A percentile compares a stretch with the other conserved stretches of the same genome.
Evolutionary conservation across 192 early-diverging fungal species (phyloP).

Genomic region (Pilobolus umbonatus): DNA sequence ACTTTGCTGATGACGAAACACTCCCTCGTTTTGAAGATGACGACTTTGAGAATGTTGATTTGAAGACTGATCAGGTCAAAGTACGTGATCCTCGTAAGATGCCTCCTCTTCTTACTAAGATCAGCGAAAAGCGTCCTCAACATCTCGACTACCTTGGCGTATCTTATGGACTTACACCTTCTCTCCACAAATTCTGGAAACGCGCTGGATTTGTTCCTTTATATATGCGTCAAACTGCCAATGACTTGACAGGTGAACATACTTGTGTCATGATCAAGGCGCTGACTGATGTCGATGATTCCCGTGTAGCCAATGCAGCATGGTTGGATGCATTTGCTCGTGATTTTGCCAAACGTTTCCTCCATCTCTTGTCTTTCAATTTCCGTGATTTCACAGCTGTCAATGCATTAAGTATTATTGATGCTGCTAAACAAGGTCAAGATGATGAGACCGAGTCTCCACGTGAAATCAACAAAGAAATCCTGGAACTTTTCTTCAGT

Average conservation of each 20-base stretch:
- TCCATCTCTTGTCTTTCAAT: constrained; percentile 81
- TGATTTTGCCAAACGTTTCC: constrained; percentile 90
- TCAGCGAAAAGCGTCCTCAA: constrained; percentile 75
- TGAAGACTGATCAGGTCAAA: constrained; percentile 72
- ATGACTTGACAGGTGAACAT: constrained; percentile 97
- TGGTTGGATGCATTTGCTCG: constrained; percentile 89
- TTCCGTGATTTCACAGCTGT: constrained; percentile 81
- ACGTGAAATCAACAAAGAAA: constrained; percentile 17
- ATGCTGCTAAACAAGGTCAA: constrained; percentile 58
- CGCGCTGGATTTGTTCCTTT: constrained; percentile 84
- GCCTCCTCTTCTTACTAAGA: constrained; percentile 86
- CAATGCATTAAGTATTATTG: constrained; percentile 80
- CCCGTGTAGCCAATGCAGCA: constrained; percentile 48
- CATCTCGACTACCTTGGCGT: constrained; percentile 95
- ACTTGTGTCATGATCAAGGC: constrained; percentile 95
- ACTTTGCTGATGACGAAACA: constrained; percentile 46
- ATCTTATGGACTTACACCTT: constrained; percentile 85
- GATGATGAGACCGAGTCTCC: constrained; percentile 27
- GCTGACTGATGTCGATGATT: constrained; percentile 43
- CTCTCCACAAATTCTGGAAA: constrained; percentile 97
- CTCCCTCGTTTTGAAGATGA: constrained; percentile 47
- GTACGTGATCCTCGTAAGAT: constrained; percentile 85
- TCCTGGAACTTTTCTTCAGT: constrained; percentile 47
- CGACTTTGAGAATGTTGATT: constrained; percentile 47
- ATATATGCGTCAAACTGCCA: constrained; percentile 94